A percentile compares a stretch with the other conserved stretches of the same genome.
phyloP scores from a whole-genome alignment of 768 basidiomycete genomes.

The Daedaleopsis nitida region DNA sequence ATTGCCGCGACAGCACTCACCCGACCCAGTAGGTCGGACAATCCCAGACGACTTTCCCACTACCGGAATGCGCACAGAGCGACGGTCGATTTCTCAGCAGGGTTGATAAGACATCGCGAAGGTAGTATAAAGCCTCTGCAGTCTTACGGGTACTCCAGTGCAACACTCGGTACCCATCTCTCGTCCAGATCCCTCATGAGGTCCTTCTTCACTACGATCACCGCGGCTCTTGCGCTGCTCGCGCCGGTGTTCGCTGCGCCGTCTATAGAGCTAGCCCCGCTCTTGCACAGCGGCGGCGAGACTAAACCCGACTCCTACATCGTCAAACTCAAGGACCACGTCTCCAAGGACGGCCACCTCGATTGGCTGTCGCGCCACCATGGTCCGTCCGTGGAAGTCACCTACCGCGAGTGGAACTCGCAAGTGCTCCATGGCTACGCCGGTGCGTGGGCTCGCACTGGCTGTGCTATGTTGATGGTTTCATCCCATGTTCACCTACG shows the following conservation, averaged over 20 bases:
- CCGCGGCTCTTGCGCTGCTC: not conserved
- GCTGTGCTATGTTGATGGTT: not conserved
- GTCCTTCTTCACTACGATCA: not conserved
- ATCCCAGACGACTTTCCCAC: too few species aligned
- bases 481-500: not conserved
- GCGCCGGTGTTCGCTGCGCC: not conserved
- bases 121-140: too few species aligned
- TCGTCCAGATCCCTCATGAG: not conserved
- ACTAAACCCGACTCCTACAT: slow-evolving; percentile 22
- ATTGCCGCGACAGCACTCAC: too few species aligned
- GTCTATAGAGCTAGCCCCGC: not conserved
- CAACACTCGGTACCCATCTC: too few species aligned
- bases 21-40: too few species aligned
- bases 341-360: slow-evolving; percentile 21
- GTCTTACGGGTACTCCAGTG: too few species aligned
- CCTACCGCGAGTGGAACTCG: slow-evolving; percentile 23
- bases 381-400: slow-evolving; percentile 11
- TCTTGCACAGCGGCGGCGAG: slow-evolving; percentile 6
- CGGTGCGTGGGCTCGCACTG: slow-evolving; percentile 8
- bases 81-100: too few species aligned
- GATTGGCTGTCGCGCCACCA: slow-evolving; percentile 12
- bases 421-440: slow-evolving; percentile 26
- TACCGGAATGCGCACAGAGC: too few species aligned
- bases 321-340: slow-evolving; percentile 25
- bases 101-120: too few species aligned